Conservation (phyloP, 306 rosid genomes). For the Acacia melanoxylon region DNA sequence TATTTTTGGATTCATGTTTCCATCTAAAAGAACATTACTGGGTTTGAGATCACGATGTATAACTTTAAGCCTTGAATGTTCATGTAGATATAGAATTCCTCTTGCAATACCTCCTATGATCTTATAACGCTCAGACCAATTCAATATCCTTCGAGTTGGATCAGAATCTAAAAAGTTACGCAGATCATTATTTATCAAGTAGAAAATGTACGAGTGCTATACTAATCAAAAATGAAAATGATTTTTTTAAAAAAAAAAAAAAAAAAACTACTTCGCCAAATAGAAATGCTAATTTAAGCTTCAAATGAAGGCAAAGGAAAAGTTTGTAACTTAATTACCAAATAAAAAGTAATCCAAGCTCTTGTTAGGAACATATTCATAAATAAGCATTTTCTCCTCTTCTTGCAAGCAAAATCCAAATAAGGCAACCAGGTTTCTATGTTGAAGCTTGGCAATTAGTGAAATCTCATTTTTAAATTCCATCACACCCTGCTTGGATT, state of each 20-base stretch:
- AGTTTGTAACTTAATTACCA: not conserved
- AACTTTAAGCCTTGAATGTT: conserved; percentile 47
- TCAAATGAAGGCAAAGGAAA: not conserved
- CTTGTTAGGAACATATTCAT: conserved; percentile 39
- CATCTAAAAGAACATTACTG: conserved; percentile 49
- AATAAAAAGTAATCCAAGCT: conserved; percentile 40
- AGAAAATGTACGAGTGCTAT: not conserved
- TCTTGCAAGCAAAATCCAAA: conserved; percentile 42
- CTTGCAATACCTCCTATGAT: conserved; percentile 45
- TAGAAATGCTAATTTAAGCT: not conserved
- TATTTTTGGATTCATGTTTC: conserved; percentile 46
- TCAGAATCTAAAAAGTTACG: not conserved
- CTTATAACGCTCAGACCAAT: conserved; percentile 43
- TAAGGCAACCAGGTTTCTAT: conserved; percentile 35
- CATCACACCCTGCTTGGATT: conserved; percentile 26
- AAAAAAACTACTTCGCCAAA: not conserved
- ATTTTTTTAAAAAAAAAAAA: no score
- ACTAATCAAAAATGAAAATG: not conserved
- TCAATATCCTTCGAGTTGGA: conserved; percentile 10
- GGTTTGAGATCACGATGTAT: conserved; percentile 53
- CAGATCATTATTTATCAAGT: not conserved
- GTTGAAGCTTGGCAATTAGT: conserved; percentile 38
- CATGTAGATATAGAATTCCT: conserved; percentile 51
- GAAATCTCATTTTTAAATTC: conserved; percentile 40
- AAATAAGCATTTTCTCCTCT: conserved; percentile 33